A percentile compares a stretch with the other conserved stretches of the same genome.
These are phyloP conservation scores for Inosperma sp. DNA, from an alignment of 768 basidiomycete genomes.

Conservation along the genomic window DNA sequence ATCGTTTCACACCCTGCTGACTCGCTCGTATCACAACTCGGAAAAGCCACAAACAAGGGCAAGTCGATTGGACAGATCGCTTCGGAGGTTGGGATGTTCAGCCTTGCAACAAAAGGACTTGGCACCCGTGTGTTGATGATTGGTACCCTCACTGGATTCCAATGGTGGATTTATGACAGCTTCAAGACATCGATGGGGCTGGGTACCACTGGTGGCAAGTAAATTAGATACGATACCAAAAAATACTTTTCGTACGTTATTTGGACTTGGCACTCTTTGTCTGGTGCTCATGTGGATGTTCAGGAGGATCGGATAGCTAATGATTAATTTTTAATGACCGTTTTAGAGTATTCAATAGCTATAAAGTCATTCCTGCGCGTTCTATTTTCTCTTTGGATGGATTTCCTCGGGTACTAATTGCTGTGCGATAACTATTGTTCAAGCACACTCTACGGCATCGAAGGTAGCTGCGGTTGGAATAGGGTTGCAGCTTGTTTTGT, in stretches of 20 bases:
- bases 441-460: too few species aligned
- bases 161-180: constrained; percentile 92
- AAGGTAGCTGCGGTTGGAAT: too few species aligned
- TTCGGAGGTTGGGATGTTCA: constrained; percentile 58
- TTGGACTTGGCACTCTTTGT: not conserved
- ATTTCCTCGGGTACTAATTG: too few species aligned
- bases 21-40: constrained; percentile 88
- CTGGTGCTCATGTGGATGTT: not conserved
- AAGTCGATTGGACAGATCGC: constrained; percentile 70
- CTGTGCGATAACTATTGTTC: too few species aligned
- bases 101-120: constrained; percentile 80
- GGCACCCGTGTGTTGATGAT: constrained; percentile 87
- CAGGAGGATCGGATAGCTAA: too few species aligned
- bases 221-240: constrained; percentile 26
- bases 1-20: constrained; percentile 96
- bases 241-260: constrained; percentile 2
- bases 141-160: constrained; percentile 64
- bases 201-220: constrained; percentile 87
- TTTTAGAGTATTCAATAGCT: too few species aligned
- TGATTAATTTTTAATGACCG: too few species aligned
- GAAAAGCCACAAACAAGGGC: constrained; percentile 83
- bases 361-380: too few species aligned
- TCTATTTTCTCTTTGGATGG: too few species aligned
- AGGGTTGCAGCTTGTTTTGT: too few species aligned
- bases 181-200: constrained; percentile 83